phyloP scores from a whole-genome alignment of 169 alveolate genomes.

The Plasmodium cynomolgi region DNA sequence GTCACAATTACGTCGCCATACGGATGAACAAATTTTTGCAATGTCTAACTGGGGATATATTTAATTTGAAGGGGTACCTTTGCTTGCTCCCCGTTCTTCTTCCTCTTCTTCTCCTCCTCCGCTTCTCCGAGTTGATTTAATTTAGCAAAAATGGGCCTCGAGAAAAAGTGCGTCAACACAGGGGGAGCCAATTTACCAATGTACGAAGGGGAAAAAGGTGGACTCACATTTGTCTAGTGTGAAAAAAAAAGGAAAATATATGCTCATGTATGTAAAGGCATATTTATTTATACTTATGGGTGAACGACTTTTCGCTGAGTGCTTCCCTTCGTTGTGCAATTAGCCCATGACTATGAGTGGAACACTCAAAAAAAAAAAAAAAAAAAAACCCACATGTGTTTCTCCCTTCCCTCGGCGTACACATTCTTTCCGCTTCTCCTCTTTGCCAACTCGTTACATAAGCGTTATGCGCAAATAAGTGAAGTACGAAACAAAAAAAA shows the following conservation, averaged over 20 bases:
- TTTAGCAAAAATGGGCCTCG: background rate
- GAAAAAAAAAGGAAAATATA: background rate
- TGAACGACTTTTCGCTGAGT: background rate
- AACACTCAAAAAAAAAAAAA: background rate
- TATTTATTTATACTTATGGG: background rate
- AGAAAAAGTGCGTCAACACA: background rate
- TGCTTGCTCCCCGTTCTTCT: background rate
- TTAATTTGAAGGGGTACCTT: background rate
- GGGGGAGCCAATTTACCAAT: background rate
- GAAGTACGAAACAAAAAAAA: background rate
- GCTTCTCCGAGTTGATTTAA: background rate
- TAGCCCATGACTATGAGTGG: background rate
- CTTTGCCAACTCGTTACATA: background rate
- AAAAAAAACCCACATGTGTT: background rate
- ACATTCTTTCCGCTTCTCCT: background rate
- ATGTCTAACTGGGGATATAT: background rate
- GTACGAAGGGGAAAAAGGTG: background rate
- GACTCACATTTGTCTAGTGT: background rate
- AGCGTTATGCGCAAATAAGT: background rate
- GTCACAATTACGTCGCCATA: background rate
- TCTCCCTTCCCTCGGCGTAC: background rate
- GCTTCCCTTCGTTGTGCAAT: background rate
- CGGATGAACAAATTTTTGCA: background rate
- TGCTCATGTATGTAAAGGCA: background rate
- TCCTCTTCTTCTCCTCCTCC: background rate